A percentile compares a stretch with the other conserved stretches of the same genome.
Conservation (phyloP, 2,329 filamentous ascomycete species). For the Diaporthe vaccinii region DNA sequence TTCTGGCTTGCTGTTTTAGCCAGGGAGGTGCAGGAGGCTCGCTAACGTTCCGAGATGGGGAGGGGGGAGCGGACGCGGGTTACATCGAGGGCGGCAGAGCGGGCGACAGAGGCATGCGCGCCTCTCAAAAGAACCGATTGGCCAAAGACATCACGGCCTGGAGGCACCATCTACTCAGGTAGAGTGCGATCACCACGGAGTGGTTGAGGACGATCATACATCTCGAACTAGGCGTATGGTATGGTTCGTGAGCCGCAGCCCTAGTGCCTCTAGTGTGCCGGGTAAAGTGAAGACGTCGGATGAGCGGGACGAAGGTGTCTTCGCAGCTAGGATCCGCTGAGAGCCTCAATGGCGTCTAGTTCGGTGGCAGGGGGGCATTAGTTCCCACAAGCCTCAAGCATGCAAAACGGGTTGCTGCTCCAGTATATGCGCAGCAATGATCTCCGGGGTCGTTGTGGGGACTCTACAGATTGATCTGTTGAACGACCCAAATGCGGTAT, state of each 20-base stretch:
- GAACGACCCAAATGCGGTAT: constrained; percentile 27
- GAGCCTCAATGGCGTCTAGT: constrained; percentile 30
- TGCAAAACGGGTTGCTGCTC: constrained; percentile 21
- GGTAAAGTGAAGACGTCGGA: constrained; percentile 23
- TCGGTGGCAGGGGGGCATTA: background rate
- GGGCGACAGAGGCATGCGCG: background rate
- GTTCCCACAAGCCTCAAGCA: constrained; percentile 3
- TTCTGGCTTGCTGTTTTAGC: constrained; percentile 2
- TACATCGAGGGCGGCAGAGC: constrained; percentile 33
- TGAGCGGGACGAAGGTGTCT: constrained; percentile 24
- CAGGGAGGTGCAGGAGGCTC: constrained; percentile 14
- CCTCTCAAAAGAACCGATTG: background rate
- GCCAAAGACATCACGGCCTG: background rate
- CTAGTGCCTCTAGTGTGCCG: constrained; percentile 17
- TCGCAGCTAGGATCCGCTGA: constrained; percentile 19
- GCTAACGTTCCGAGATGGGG: background rate
- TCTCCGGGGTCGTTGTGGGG: constrained; percentile 23
- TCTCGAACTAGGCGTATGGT: background rate
- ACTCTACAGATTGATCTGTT: constrained; percentile 3
- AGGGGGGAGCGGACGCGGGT: constrained; percentile 10
- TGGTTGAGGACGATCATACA: constrained; percentile 18
- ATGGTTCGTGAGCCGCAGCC: constrained; percentile 24
- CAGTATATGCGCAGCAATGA: constrained; percentile 10
- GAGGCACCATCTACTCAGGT: constrained; percentile 23
- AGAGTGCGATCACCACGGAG: constrained; percentile 30